phyloP scores from a whole-genome alignment of 2,329 filamentous ascomycete genomes.

The Karstenula rhodostoma region DNA sequence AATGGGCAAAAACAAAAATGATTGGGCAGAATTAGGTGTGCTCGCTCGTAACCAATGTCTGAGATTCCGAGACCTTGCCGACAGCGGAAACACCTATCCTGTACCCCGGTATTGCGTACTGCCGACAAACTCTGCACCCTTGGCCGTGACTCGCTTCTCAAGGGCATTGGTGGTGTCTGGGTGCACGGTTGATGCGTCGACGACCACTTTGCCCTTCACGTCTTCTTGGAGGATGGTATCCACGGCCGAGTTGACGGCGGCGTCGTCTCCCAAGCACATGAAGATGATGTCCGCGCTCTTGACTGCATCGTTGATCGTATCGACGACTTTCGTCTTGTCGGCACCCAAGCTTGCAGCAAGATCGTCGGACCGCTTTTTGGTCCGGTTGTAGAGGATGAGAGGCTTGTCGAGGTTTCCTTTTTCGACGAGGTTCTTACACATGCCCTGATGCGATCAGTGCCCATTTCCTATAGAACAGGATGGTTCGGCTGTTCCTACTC shows the following conservation, averaged over 20 bases:
- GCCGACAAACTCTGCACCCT: slow-evolving; percentile 78
- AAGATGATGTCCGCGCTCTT: slow-evolving; percentile 79
- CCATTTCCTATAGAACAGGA: neutral
- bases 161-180: slow-evolving; percentile 78
- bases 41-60: no score
- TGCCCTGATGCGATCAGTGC: slow-evolving; percentile 26
- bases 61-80: no score
- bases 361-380: slow-evolving; percentile 69
- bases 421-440: slow-evolving; percentile 72
- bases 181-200: slow-evolving; percentile 89
- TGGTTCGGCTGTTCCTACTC: slow-evolving; percentile 59
- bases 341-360: slow-evolving; percentile 67
- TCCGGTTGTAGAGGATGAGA: slow-evolving; percentile 83
- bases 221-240: slow-evolving; percentile 63
- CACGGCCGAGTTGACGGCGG: slow-evolving; percentile 71
- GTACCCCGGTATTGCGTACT: no score
- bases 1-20: no score
- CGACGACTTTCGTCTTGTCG: slow-evolving; percentile 70
- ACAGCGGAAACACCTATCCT: no score
- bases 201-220: slow-evolving; percentile 76
- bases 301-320: slow-evolving; percentile 72
- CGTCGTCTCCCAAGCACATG: slow-evolving; percentile 80
- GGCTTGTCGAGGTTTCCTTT: slow-evolving; percentile 77
- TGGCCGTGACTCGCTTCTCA: slow-evolving; percentile 63
- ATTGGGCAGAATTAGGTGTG: no score